phyloP scores from a whole-genome alignment of 768 basidiomycete species.

The Clavaria fumosa region DNA sequence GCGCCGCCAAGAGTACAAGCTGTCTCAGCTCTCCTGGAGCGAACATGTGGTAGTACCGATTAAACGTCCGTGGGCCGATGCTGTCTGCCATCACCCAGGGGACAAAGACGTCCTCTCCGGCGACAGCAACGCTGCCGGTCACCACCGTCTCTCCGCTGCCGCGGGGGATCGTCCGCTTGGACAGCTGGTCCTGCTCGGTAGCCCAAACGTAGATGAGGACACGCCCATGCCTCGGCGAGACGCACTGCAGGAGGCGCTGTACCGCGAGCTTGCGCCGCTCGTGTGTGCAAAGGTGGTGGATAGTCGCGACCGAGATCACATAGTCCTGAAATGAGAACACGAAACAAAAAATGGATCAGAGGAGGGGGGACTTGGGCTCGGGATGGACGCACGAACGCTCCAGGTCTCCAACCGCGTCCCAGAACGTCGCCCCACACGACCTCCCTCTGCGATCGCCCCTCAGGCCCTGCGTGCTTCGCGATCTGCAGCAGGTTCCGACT shows the following conservation, averaged over 20 bases:
- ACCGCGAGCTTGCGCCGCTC: constrained; percentile 59
- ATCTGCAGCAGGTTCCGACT: constrained; percentile 66
- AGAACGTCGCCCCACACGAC: constrained; percentile 74
- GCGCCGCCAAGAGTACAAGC: constrained; percentile 50
- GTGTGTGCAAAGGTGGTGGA: constrained; percentile 84
- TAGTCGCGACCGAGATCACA: constrained; percentile 92
- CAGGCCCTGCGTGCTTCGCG: constrained; percentile 45
- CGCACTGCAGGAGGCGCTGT: constrained; percentile 49
- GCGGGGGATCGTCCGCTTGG: constrained; percentile 57
- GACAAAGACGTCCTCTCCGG: constrained; percentile 73
- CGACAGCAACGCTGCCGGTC: constrained; percentile 7
- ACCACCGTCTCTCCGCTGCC: too few relatives aligned
- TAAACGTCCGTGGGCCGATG: constrained; percentile 35
- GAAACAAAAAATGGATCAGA: constrained; percentile 1
- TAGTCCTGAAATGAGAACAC: constrained; percentile 50
- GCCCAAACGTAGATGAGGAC: constrained; percentile 96
- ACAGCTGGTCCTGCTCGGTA: constrained; percentile 76
- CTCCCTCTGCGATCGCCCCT: constrained; percentile 32
- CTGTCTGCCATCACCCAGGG: constrained; percentile 48
- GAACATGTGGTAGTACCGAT: constrained; percentile 97
- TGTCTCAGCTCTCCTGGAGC: constrained; percentile 55
- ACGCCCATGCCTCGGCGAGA: constrained; percentile 57
- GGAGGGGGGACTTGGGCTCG: too few relatives aligned
- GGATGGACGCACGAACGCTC: constrained; percentile 68
- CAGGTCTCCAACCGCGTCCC: constrained; percentile 55